Evolutionary conservation across 2,329 filamentous ascomycete genomes (phyloP).

Genomic region (Microascus cirrosus): DNA sequence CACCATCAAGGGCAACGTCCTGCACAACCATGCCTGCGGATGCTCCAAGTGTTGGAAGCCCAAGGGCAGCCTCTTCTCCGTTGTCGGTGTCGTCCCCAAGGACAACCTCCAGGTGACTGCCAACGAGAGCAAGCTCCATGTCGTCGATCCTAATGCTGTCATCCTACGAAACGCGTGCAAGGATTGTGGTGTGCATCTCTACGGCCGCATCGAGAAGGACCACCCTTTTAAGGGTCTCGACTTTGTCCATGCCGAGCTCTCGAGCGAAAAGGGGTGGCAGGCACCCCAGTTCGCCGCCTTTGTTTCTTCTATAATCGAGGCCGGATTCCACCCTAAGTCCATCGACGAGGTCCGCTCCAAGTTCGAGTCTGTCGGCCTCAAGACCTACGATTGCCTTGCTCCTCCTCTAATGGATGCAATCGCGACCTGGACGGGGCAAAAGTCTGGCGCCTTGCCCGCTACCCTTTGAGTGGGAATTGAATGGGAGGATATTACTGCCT

Average conservation of each 20-base stretch:
- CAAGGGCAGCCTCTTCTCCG: constrained; percentile 47
- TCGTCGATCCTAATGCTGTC: constrained; percentile 43
- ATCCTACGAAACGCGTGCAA: constrained; percentile 52
- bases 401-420: constrained; percentile 53
- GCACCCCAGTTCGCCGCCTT: too few species aligned
- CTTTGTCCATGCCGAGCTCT: constrained; percentile 37
- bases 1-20: constrained; percentile 43
- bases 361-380: constrained; percentile 42
- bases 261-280: constrained; percentile 21
- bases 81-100: constrained; percentile 49
- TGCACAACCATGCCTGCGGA: constrained; percentile 61
- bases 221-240: constrained; percentile 36
- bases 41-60: constrained; percentile 68
- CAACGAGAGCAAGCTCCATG: constrained; percentile 42
- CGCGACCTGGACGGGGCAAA: constrained; percentile 43
- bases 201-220: constrained; percentile 51
- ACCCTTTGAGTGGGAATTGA: constrained; percentile 7
- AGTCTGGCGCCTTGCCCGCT: constrained; percentile 17
- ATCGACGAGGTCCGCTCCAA: constrained; percentile 43
- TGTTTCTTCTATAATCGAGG: constrained; percentile 57
- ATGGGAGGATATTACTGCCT: too few species aligned
- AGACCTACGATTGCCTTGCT: constrained; percentile 52
- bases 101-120: constrained; percentile 44
- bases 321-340: constrained; percentile 44
- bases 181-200: constrained; percentile 51